Conservation (phyloP, 148 eudicot species). For the Amaranthus cruentus region DNA sequence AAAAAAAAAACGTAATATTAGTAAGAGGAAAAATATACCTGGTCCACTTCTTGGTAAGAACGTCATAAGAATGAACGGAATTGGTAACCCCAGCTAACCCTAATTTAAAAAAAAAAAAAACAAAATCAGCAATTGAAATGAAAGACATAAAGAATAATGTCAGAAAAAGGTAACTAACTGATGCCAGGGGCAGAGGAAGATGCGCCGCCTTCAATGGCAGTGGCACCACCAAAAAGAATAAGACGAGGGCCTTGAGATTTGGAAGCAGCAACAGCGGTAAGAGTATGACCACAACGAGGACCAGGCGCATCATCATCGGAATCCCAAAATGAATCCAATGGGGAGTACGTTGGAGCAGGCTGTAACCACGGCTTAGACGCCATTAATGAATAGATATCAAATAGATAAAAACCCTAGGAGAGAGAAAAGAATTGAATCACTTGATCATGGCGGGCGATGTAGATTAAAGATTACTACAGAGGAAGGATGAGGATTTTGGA, state of each 20-base stretch:
- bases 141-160: neutral
- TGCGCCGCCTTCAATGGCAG: conserved; percentile 84
- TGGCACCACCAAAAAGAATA: conserved; percentile 93
- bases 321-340: conserved; percentile 63
- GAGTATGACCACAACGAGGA: conserved; percentile 82
- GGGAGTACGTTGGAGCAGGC: conserved; percentile 70
- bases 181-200: conserved; percentile 61
- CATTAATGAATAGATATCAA: neutral
- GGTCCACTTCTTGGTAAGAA: conserved; percentile 74
- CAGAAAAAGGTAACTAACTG: conserved; percentile 23
- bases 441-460: neutral
- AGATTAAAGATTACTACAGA: no score
- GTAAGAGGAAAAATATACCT: conserved; percentile 35
- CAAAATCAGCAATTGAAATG: neutral
- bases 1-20: neutral
- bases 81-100: conserved; percentile 94
- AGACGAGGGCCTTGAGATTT: conserved; percentile 83
- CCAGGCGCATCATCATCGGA: conserved; percentile 86
- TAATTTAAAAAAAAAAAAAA: conserved; percentile 10
- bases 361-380: conserved; percentile 70
- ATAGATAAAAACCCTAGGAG: conserved; percentile 14
- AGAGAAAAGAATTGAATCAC: neutral
- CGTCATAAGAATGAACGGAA: conserved; percentile 74
- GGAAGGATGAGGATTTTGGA: no score
- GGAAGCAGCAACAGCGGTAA: conserved; percentile 82